Base-by-base conservation (phyloP, 371 early-diverging fungal genomes). In the Globomyces sp. region DNA sequence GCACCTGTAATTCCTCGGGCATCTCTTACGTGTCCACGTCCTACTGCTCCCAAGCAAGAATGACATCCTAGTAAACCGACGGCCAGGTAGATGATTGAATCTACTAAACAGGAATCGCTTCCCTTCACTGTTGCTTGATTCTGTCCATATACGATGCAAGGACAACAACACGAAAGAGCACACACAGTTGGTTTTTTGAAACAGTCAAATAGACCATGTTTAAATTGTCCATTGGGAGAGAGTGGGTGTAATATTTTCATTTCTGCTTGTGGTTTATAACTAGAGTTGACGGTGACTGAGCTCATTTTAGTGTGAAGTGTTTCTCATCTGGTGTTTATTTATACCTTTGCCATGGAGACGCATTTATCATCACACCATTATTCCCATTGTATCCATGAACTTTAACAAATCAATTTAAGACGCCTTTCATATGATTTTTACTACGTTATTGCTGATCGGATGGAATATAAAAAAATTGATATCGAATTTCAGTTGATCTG, bases 41-140 rank as follows among this genome's bases (percentile, higher is more conserved):
- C 52, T 24, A 51, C 6, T 5, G 24, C 11, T 51, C 52, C 52
- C 52, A 51, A 51, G 3, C 52, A 51, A 51, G n/a, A 11, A 34
- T 51, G 52, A 34, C 11, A 51, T 1, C 52, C 52, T 5, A 51
- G 34, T 51, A 24, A 34, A 24, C 24, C 52, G 1, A 34, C 52
- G 34, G 24, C 11, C 24, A 24, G 34, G 13, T 51, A 51, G 52
- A 51, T 51, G 52, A 51, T 24, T 5, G 24, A 51, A 51, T 51
- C 52, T n/a, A 51, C 52, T 24, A 51, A 51, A 11, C 52, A 51
- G 11, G 52, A 51, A 51, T 51, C 52, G 5, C 34, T 51, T 11
- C 34, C 34, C 24, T 51, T 51, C 52, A 51, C 11, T 1, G 52
- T 34, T 51, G 11, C 24, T 51, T 51, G 52, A 51, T 51, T 51